Conservation (phyloP, 2,329 filamentous ascomycete genomes). For the Didymella lethalis region DNA sequence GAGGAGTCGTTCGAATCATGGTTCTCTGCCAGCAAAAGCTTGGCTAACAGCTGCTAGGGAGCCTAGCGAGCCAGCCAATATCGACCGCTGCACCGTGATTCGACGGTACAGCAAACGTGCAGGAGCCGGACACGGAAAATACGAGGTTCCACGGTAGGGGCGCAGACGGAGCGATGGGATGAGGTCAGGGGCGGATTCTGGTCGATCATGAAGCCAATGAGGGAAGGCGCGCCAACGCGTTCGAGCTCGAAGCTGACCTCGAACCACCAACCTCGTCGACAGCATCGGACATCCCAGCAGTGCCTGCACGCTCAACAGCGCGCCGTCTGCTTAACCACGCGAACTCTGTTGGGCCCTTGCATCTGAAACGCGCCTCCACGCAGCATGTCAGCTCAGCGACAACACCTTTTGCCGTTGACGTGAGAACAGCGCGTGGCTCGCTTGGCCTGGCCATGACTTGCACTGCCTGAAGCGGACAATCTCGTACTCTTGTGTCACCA, state of each 20-base stretch:
- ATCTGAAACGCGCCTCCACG: slow-evolving; percentile 13
- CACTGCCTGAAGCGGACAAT: slow-evolving; percentile 9
- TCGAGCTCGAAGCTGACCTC: slow-evolving; percentile 4
- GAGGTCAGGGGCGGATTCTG: slow-evolving; percentile 12
- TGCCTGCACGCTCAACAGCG: slow-evolving; percentile 8
- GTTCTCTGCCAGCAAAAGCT: slow-evolving; percentile 7
- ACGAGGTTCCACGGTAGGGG: slow-evolving; percentile 26
- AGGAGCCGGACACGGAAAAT: slow-evolving; percentile 17
- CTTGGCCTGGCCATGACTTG: slow-evolving; percentile 8
- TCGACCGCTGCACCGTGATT: slow-evolving; percentile 19
- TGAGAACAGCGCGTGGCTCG: slow-evolving; percentile 1
- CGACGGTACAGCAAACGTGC: slow-evolving; percentile 12
- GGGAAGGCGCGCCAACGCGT: slow-evolving; percentile 11
- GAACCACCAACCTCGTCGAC: slow-evolving; percentile 14
- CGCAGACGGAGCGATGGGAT: slow-evolving; percentile 20
- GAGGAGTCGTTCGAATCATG: slow-evolving; percentile 14
- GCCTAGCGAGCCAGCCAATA: slow-evolving; percentile 16
- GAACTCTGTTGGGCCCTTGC: background rate
- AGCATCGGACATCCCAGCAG: slow-evolving; percentile 5
- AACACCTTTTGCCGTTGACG: slow-evolving; percentile 2
- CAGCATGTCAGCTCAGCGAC: slow-evolving; percentile 1
- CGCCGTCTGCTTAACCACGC: slow-evolving; percentile 1
- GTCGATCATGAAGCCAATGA: slow-evolving; percentile 19
- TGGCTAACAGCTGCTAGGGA: slow-evolving; percentile 8
- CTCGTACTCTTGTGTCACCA: slow-evolving; percentile 13